A percentile compares a stretch with the other conserved stretches of the same genome.
These are phyloP conservation scores for Trifolium repens DNA, from an alignment of 306 rosid species.

Conservation along the genomic window DNA sequence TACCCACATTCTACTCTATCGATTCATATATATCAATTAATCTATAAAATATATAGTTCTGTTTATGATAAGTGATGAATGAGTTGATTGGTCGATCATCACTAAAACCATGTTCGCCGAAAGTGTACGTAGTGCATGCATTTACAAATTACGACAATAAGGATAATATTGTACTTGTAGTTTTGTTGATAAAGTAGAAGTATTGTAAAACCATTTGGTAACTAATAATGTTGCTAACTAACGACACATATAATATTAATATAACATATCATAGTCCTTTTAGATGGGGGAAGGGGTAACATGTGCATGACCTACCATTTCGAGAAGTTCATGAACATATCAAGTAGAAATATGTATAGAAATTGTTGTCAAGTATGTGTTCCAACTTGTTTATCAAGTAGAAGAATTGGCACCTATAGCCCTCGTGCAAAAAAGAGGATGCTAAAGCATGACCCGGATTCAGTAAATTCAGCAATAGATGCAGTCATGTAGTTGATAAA, in stretches of 20 bases:
- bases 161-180: background rate
- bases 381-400: background rate
- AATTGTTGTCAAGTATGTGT: background rate
- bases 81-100: no score
- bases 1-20: no score
- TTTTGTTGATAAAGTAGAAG: background rate
- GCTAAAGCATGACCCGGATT: no score
- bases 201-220: background rate
- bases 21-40: no score
- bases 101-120: background rate
- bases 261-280: constrained; percentile 29
- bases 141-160: background rate
- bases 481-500: no score
- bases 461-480: no score
- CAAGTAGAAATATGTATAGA: background rate
- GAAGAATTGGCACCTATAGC: no score
- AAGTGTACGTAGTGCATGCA: background rate
- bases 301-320: constrained; percentile 26
- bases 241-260: constrained; percentile 30
- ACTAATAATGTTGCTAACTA: constrained; percentile 1
- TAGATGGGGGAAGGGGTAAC: background rate
- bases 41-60: no score
- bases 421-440: no score
- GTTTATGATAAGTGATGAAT: no score
- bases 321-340: constrained; percentile 7